Conservation (phyloP, 768 basidiomycete genomes). For the Fistulinella prunicolor region DNA sequence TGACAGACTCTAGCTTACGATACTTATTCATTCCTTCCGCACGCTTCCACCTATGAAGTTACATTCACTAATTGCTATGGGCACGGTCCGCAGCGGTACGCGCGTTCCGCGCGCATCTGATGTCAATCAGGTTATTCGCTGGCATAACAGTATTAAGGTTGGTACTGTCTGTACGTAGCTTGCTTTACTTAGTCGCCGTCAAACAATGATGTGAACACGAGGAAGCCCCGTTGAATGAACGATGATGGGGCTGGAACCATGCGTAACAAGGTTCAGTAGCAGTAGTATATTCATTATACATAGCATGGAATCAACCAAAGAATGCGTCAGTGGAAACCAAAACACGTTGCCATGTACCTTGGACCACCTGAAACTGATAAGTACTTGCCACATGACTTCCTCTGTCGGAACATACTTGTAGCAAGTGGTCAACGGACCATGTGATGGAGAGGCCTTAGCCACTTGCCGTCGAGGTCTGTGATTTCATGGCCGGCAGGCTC, state of each 20-base stretch:
- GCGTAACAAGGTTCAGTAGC: constrained; percentile 20
- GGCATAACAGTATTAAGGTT: constrained; percentile 7
- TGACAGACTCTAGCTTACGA: constrained; percentile 13
- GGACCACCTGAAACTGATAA: constrained; percentile 8
- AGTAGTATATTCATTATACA: constrained; percentile 11
- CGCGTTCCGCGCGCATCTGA: constrained; percentile 9
- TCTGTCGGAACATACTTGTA: constrained; percentile 6
- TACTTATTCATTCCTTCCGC: constrained; percentile 19
- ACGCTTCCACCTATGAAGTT: background rate
- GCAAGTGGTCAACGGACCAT: constrained; percentile 10
- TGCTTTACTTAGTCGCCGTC: constrained; percentile 18
- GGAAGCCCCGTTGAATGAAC: constrained; percentile 18
- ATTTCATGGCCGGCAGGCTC: constrained; percentile 35
- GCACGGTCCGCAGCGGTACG: background rate
- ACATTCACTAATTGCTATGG: background rate
- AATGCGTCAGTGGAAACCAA: constrained; percentile 13
- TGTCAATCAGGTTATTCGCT: constrained; percentile 10
- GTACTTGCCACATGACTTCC: background rate
- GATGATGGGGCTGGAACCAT: constrained; percentile 22
- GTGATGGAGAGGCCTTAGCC: constrained; percentile 23
- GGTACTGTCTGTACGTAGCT: constrained; percentile 20
- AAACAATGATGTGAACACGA: constrained; percentile 29
- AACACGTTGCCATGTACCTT: constrained; percentile 16
- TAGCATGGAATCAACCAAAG: constrained; percentile 7
- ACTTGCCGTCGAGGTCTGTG: constrained; percentile 38